Conservation (phyloP, 331 rosid species). For the Arachis monticola region DNA sequence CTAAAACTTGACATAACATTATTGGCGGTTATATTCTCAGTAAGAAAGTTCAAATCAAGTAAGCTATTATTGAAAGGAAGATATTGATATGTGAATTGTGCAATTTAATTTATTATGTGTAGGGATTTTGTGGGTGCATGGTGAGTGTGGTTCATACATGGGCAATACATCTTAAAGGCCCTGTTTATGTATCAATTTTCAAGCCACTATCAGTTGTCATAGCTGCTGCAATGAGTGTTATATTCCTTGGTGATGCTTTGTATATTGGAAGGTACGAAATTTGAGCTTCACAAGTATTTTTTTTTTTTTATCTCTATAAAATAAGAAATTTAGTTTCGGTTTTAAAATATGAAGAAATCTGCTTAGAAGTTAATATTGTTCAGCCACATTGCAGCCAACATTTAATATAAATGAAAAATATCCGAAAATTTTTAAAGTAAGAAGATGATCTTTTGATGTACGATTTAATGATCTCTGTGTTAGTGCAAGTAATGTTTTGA, state of each 20-base stretch:
- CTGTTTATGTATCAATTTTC: slow-evolving; percentile 60
- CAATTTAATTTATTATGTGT: background rate
- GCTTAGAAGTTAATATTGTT: too few species aligned
- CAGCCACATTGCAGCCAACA: too few species aligned
- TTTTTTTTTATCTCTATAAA: too few species aligned
- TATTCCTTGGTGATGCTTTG: slow-evolving; percentile 62
- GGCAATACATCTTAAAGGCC: slow-evolving; percentile 60
- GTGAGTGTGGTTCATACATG: slow-evolving; percentile 43
- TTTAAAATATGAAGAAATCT: too few species aligned
- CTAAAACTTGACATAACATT: slow-evolving; percentile 47
- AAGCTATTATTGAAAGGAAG: background rate
- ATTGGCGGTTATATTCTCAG: slow-evolving; percentile 53
- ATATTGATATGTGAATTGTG: background rate
- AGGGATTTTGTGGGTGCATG: slow-evolving; percentile 4
- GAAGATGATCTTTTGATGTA: too few species aligned
- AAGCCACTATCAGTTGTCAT: slow-evolving; percentile 61
- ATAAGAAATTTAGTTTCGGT: too few species aligned
- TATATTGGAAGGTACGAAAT: slow-evolving; percentile 53
- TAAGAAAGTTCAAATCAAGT: slow-evolving; percentile 28
- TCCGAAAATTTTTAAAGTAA: too few species aligned
- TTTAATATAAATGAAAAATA: too few species aligned
- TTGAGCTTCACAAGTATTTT: too few species aligned
- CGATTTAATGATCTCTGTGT: too few species aligned
- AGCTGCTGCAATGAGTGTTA: slow-evolving; percentile 57
- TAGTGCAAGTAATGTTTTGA: too few species aligned